Conservation (phyloP, 192 early-diverging fungal species). For the Gamsiella multidivaricata region DNA sequence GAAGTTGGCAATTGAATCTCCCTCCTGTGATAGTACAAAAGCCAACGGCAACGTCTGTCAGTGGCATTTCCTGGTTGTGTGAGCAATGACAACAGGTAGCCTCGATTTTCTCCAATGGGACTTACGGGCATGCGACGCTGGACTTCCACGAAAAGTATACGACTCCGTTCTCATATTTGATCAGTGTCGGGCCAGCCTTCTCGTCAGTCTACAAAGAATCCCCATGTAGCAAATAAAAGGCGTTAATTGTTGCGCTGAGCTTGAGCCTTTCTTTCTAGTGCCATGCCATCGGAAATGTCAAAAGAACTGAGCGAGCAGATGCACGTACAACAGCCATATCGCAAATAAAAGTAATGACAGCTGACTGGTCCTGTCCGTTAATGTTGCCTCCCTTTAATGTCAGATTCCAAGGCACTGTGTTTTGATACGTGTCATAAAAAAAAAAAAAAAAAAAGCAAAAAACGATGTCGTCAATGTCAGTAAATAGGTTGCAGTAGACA, state of each 20-base stretch:
- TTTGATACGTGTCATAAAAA: too few species aligned
- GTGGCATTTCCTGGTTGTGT: too few species aligned
- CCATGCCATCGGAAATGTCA: too few species aligned
- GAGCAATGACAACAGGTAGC: too few species aligned
- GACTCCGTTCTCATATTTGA: slow-evolving; percentile 21
- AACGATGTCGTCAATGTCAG: background rate
- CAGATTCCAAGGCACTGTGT: slow-evolving; percentile 48
- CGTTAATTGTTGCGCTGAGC: too few species aligned
- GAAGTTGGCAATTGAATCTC: slow-evolving; percentile 3
- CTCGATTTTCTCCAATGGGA: too few species aligned
- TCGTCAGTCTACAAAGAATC: slow-evolving; percentile 32
- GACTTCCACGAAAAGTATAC: slow-evolving; percentile 38
- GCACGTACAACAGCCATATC: slow-evolving; percentile 31
- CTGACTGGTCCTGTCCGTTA: slow-evolving; percentile 25
- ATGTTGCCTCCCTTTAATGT: slow-evolving; percentile 42
- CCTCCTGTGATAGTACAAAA: background rate
- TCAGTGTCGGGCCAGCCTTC: slow-evolving; percentile 11
- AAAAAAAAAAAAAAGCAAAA: background rate
- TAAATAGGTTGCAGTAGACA: background rate
- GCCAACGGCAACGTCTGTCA: too few species aligned
- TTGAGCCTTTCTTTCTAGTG: too few species aligned
- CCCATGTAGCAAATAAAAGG: too few species aligned
- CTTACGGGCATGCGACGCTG: slow-evolving; percentile 42
- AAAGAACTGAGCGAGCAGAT: too few species aligned
- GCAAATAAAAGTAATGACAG: slow-evolving; percentile 49